Conservation (phyloP, 2,329 filamentous ascomycete genomes). For the Fusarium udum region DNA sequence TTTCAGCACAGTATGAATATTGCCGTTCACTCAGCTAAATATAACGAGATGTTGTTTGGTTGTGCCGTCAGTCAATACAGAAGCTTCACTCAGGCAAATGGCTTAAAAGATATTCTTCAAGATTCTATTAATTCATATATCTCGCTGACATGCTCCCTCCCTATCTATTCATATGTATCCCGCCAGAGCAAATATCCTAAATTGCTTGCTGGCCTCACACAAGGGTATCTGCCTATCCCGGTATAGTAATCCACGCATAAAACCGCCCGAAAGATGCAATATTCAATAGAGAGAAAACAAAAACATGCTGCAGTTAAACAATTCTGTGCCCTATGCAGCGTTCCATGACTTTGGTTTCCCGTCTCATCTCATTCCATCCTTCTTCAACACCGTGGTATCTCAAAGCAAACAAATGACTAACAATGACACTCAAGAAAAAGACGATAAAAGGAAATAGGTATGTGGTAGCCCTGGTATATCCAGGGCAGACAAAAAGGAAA, state of each 20-base stretch:
- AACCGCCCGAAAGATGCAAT: slow-evolving; percentile 31
- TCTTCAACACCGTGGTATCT: slow-evolving; percentile 44
- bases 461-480: slow-evolving; percentile 16
- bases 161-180: slow-evolving; percentile 30
- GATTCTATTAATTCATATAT: slow-evolving; percentile 33
- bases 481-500: slow-evolving; percentile 19
- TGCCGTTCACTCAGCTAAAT: no score
- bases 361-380: slow-evolving; percentile 34
- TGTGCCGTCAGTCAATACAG: no score
- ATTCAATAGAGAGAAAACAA: slow-evolving; percentile 27
- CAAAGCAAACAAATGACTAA: slow-evolving; percentile 35
- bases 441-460: slow-evolving; percentile 17
- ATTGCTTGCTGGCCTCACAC: slow-evolving; percentile 9
- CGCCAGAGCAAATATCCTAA: slow-evolving; percentile 6
- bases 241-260: slow-evolving; percentile 27
- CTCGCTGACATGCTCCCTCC: slow-evolving; percentile 6
- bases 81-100: background rate
- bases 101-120: background rate
- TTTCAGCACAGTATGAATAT: no score
- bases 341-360: slow-evolving; percentile 22
- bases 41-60: background rate
- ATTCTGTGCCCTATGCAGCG: slow-evolving; percentile 9
- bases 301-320: slow-evolving; percentile 19
- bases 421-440: slow-evolving; percentile 3
- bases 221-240: slow-evolving; percentile 37